Evolutionary conservation across 805 yeast species (phyloP), one percentile per base, ranked within the genome.

Genomic region (Lachancea lanzarotensis): DNA sequence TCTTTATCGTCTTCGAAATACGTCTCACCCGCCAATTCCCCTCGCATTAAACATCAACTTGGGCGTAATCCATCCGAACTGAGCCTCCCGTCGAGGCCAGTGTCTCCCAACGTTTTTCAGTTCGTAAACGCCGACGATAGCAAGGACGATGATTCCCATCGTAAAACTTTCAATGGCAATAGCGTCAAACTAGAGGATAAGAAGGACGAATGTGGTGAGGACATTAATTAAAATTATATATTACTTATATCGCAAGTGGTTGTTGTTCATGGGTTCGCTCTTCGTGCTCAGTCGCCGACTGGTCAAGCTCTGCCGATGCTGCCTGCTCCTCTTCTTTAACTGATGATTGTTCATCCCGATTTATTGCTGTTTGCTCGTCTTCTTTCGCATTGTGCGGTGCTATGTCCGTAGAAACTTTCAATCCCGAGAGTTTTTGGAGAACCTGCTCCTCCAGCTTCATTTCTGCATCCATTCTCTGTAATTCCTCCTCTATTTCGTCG

Each of bases 151-250:
- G 54, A 62, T 17, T 10, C 15, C 11, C 59, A 60, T 19, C 50
- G 54, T 8, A 55, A 57, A 5, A 75, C 80, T 1, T 80, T 77
- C 53, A 79, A 80, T 53, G 84, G 84, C 1, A 81, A 79, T 54
- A 70, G 67, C 15, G 56, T 76, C 31, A 72, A 70, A 48, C 53
- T 80, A 39, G 79, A 79, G 52, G 59, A 57, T 45, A 59, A 56
- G 17, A 52, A 56, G 18, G 81, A 77, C 51, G 76, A 8, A 22
- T 6, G 12, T 11, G n/a, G 19, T 25, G 39, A 77, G 29, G 50
- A 63, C 9, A 30, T 40, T 18, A 35, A 13, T 12, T 36, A 37
- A 22, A 20, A 13, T 13, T 36, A 36, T 27, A 32, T n/a, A 16
- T 19, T 32, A 33, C 33, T 33, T 33, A 40, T 33, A 36, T 5